Evolutionary conservation across 2,329 filamentous ascomycete genomes (phyloP).

Genomic region (Myrmaecium sp.): DNA sequence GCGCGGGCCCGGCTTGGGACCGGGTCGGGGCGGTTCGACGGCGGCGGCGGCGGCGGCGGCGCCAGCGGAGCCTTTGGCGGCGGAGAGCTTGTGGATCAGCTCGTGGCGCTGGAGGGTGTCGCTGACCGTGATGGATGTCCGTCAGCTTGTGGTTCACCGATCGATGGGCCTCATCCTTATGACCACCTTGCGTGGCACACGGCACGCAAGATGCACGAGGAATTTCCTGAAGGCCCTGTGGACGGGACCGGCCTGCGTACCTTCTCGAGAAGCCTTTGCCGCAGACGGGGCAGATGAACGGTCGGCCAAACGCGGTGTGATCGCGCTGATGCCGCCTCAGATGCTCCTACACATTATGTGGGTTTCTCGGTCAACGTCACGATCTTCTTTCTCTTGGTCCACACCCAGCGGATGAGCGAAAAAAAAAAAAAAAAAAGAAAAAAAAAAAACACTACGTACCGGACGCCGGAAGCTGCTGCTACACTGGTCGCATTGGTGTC

Average conservation of each 20-base stretch:
- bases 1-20: conserved; percentile 1
- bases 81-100: conserved; percentile 1
- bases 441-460: too few relatives aligned
- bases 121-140: background rate
- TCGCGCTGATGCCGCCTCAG: conserved; percentile 24
- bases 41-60: conserved; percentile 1
- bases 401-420: too few relatives aligned
- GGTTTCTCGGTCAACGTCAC: too few relatives aligned
- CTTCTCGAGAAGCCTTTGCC: conserved; percentile 26
- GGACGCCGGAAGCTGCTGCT: conserved; percentile 21
- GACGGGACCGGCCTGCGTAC: conserved; percentile 10
- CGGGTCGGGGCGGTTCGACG: conserved; percentile 1
- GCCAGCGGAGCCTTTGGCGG: too few relatives aligned
- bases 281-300: conserved; percentile 22
- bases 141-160: background rate
- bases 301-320: conserved; percentile 24
- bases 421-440: too few relatives aligned
- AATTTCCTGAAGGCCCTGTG: background rate
- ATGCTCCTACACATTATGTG: too few relatives aligned
- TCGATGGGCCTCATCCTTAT: background rate
- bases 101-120: conserved; percentile 3
- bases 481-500: conserved; percentile 9
- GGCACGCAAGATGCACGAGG: background rate
- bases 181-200: background rate
- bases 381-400: too few relatives aligned